Conservation (phyloP, 208 protist genomes). For the Willaertia magna region DNA sequence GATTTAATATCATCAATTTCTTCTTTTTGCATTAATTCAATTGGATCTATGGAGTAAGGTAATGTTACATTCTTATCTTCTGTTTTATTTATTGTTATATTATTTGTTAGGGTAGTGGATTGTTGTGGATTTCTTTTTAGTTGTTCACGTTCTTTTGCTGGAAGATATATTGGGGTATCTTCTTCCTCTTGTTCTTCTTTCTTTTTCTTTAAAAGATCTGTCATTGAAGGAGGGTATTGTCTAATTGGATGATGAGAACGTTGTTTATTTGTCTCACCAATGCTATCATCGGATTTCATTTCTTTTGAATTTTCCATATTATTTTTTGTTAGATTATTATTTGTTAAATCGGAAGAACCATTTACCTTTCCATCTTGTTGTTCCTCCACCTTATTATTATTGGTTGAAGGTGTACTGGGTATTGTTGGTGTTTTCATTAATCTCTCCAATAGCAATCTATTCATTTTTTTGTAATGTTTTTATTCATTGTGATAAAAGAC, state of each 20-base stretch:
- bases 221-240: neutral
- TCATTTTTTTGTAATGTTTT: conserved; percentile 3
- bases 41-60: neutral
- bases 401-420: neutral
- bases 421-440: neutral
- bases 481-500: no score
- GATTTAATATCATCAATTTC: conserved; percentile 4
- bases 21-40: neutral
- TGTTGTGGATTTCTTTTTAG: no score
- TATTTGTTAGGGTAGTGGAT: neutral
- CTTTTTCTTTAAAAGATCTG: neutral
- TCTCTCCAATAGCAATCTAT: neutral
- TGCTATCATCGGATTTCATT: neutral
- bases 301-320: neutral
- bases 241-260: neutral
- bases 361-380: no score
- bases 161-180: neutral
- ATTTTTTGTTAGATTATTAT: no score
- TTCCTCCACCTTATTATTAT: neutral
- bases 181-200: neutral
- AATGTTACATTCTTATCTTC: neutral
- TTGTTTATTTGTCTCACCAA: neutral
- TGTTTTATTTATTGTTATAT: neutral
- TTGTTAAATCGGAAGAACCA: no score
- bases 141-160: neutral